Evolutionary conservation across 257 asterid genomes (phyloP).

Genomic region (Plantago ovata): DNA sequence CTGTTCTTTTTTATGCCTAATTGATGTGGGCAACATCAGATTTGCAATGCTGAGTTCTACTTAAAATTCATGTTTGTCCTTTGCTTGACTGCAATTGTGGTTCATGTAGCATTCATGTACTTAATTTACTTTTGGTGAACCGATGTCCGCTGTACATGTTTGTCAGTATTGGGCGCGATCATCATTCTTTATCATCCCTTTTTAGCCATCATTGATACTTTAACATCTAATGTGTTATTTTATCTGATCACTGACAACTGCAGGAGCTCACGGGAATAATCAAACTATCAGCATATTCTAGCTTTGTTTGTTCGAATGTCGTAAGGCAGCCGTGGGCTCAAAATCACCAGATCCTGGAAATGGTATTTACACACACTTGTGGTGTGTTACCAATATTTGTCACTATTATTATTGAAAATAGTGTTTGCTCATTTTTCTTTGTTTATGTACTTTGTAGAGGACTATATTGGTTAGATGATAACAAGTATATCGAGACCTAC

Average conservation of each 20-base stretch:
- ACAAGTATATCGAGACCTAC: conserved; percentile 84
- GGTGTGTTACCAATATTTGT: conserved; percentile 6
- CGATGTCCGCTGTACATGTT: too few species aligned
- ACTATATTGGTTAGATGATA: conserved; percentile 90
- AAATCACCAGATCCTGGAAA: conserved; percentile 87
- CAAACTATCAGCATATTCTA: conserved; percentile 73
- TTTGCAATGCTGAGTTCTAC: too few species aligned
- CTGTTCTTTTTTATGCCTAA: too few species aligned
- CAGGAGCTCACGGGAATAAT: conserved; percentile 99
- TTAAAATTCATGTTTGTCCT: too few species aligned
- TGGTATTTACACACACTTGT: conserved; percentile 41
- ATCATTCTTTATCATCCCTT: too few species aligned
- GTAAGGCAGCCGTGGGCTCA: conserved; percentile 81
- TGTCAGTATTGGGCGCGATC: too few species aligned
- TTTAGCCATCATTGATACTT: not conserved
- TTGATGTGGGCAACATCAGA: too few species aligned
- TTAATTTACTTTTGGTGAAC: too few species aligned
- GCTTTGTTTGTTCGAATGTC: conserved; percentile 94
- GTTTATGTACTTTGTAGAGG: conserved; percentile 49
- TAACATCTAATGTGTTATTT: conserved; percentile 9
- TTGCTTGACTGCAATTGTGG: too few species aligned
- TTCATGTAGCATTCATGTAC: too few species aligned
- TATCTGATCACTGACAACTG: conserved; percentile 19
- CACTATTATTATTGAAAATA: conserved; percentile 11
- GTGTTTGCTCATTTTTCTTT: conserved; percentile 7